Conservation (phyloP, 176 grass and related monocot species). For the Lolium rigidum region DNA sequence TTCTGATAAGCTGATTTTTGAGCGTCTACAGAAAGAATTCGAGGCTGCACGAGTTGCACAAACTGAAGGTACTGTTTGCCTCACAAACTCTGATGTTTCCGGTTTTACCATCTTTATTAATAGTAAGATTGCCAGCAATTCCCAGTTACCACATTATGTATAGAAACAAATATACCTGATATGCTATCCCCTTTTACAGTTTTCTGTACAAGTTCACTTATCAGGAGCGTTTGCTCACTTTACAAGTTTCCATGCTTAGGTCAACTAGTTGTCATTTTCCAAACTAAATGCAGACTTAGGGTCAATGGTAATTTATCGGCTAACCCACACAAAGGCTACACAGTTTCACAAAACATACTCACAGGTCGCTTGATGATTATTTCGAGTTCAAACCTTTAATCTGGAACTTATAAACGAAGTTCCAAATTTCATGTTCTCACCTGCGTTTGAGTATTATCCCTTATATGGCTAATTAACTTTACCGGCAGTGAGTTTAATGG, state of each 20-base stretch:
- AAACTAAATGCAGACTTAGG: constrained; percentile 31
- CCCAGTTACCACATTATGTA: background rate
- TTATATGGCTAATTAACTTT: background rate
- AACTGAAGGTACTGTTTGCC: constrained; percentile 64
- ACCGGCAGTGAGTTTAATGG: background rate
- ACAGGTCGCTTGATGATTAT: background rate
- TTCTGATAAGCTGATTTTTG: constrained; percentile 92
- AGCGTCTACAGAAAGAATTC: constrained; percentile 93
- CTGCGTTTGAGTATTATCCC: constrained; percentile 14
- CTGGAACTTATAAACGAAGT: background rate
- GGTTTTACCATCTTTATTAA: constrained; percentile 32
- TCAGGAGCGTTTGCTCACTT: constrained; percentile 8
- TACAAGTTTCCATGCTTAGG: background rate
- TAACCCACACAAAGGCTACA: constrained; percentile 13
- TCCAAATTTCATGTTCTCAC: background rate
- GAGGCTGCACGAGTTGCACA: constrained; percentile 73
- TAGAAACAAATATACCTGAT: background rate
- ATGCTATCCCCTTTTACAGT: constrained; percentile 12
- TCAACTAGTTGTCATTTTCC: constrained; percentile 22
- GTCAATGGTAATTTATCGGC: background rate
- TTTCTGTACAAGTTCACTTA: constrained; percentile 12
- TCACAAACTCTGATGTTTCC: constrained; percentile 4
- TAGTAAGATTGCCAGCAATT: constrained; percentile 20
- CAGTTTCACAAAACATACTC: background rate
- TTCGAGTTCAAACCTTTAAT: background rate